Conservation (phyloP, 805 yeast species). For the Torulaspora franciscae region DNA sequence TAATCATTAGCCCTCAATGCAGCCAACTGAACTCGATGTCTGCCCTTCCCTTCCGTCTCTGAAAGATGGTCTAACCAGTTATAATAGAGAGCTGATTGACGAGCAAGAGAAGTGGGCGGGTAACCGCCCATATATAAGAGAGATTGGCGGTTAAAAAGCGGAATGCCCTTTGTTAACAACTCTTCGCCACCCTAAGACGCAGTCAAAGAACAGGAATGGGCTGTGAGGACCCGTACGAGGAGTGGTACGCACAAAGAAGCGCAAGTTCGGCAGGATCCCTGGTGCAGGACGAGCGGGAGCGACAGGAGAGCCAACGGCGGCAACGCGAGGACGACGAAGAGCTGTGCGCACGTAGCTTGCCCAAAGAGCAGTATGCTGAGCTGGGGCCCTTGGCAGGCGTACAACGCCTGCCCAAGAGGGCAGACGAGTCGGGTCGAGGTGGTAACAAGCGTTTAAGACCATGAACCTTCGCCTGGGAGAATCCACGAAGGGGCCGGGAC, state of each 20-base stretch:
- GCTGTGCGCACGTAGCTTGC: slow-evolving; percentile 10
- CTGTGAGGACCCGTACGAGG: slow-evolving; percentile 10
- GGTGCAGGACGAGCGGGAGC: slow-evolving; percentile 1
- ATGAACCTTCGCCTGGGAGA: no score
- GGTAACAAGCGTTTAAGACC: background rate
- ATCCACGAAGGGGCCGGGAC: no score
- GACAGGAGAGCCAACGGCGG: slow-evolving; percentile 4
- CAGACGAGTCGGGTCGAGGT: background rate
- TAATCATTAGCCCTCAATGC: background rate
- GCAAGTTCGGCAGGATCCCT: background rate
- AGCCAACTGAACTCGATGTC: background rate
- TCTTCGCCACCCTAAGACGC: background rate
- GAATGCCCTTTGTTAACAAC: background rate
- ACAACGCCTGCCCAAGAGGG: background rate
- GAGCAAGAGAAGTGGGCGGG: background rate
- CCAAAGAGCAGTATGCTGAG: slow-evolving; percentile 6
- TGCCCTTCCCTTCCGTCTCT: background rate
- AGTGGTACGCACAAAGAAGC: slow-evolving; percentile 10
- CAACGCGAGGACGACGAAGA: slow-evolving; percentile 9
- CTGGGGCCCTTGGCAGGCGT: slow-evolving; percentile 4
- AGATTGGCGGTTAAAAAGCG: background rate
- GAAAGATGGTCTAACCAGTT: background rate
- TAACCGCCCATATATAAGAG: background rate
- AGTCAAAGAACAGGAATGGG: background rate
- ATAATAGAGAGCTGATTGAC: background rate